Percentiles rank a stretch among this genome's conserved stretches.
phyloP scores from a whole-genome alignment of 1,139 yeast genomes.

The Suhomyces coccinellae region DNA sequence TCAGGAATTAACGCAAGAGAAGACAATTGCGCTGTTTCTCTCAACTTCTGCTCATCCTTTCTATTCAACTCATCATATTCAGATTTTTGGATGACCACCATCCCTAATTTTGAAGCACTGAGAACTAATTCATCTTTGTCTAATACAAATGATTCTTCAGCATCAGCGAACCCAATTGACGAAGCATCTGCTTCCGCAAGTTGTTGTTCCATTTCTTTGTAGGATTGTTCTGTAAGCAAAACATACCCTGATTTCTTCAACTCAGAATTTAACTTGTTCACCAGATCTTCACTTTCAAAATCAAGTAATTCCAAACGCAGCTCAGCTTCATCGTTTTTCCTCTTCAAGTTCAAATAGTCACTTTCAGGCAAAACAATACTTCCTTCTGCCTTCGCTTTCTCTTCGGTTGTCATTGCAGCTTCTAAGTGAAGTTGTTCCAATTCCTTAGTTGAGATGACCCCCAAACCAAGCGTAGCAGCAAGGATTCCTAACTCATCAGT shows the following conservation, averaged over 20 bases:
- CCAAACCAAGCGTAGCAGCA: conserved; percentile 26
- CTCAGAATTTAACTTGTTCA: conserved; percentile 2
- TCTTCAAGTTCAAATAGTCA: conserved; percentile 18
- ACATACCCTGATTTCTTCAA: conserved; percentile 33
- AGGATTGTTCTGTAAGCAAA: conserved; percentile 33
- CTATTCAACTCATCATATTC: conserved; percentile 24
- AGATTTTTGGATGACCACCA: conserved; percentile 32
- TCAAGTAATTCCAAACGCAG: not conserved
- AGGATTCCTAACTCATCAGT: conserved; percentile 20
- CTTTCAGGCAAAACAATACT: conserved; percentile 25
- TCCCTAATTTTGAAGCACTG: conserved; percentile 38
- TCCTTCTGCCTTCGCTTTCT: conserved; percentile 28
- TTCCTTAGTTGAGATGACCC: conserved; percentile 19
- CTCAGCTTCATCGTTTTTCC: conserved; percentile 1
- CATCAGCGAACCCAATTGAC: conserved; percentile 30
- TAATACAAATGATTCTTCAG: conserved; percentile 35
- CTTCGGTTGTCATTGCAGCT: conserved; percentile 12
- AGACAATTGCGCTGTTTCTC: conserved; percentile 18
- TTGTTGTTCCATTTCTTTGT: conserved; percentile 1
- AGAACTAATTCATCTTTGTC: conserved; percentile 29
- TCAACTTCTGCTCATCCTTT: conserved; percentile 18
- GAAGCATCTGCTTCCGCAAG: conserved; percentile 2
- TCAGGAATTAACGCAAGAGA: conserved; percentile 25
- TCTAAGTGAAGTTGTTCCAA: conserved; percentile 20
- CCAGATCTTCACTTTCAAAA: conserved; percentile 3